Evolutionary conservation across 352 stramenopile species (phyloP).

Genomic region (Peronospora destructor): DNA sequence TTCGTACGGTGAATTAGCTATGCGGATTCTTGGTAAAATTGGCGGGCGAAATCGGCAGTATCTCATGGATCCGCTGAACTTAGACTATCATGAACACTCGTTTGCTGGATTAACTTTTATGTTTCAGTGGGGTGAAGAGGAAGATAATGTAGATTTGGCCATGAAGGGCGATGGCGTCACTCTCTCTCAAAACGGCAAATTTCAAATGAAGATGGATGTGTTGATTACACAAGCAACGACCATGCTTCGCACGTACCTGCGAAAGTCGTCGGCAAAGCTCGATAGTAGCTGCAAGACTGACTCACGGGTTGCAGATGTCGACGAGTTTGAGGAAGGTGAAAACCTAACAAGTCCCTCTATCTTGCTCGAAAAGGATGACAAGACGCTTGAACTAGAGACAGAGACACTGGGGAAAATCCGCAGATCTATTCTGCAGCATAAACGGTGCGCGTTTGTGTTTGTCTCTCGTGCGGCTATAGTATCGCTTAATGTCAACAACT

Average conservation of each 20-base stretch:
- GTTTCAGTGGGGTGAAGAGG: slow-evolving; percentile 41
- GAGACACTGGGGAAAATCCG: slow-evolving; percentile 63
- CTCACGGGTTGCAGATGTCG: slow-evolving; percentile 45
- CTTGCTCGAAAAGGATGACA: slow-evolving; percentile 81
- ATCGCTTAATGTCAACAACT: slow-evolving; percentile 44
- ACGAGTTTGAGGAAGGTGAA: slow-evolving; percentile 64
- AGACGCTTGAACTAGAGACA: slow-evolving; percentile 67
- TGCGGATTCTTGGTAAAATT: slow-evolving; percentile 96
- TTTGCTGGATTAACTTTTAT: slow-evolving; percentile 43
- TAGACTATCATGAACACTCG: slow-evolving; percentile 46
- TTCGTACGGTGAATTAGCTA: slow-evolving; percentile 92
- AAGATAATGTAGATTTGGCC: slow-evolving; percentile 19
- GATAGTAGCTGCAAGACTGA: slow-evolving; percentile 54
- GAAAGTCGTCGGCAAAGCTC: slow-evolving; percentile 43
- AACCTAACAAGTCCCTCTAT: slow-evolving; percentile 29
- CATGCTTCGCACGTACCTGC: slow-evolving; percentile 57
- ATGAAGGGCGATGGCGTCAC: slow-evolving; percentile 9
- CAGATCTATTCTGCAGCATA: slow-evolving; percentile 63
- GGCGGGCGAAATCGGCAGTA: slow-evolving; percentile 89
- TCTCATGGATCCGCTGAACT: slow-evolving; percentile 73
- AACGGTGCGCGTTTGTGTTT: slow-evolving; percentile 68
- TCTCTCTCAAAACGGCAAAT: slow-evolving; percentile 5
- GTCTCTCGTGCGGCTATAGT: slow-evolving; percentile 48
- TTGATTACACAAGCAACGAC: slow-evolving; percentile 37
- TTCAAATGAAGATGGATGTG: slow-evolving; percentile 59